These are phyloP conservation scores for Cladosporium austrohemisphaericum DNA, from an alignment of 2,329 filamentous ascomycete genomes.

Conservation along the genomic window DNA sequence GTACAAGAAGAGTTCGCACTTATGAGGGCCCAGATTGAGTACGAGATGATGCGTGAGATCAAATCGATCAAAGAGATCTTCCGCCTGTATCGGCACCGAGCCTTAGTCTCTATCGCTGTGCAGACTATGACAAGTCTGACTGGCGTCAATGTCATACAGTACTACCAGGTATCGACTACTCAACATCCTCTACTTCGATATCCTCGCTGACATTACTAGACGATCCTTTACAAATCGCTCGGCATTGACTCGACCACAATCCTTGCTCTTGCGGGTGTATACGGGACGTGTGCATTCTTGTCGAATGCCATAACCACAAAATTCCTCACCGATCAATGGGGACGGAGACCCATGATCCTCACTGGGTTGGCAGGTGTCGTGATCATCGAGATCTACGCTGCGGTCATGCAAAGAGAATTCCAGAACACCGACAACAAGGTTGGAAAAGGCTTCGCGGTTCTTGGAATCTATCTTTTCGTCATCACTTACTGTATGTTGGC, in stretches of 20 bases:
- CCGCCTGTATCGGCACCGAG: conserved; percentile 49
- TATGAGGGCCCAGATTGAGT: conserved; percentile 50
- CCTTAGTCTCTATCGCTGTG: conserved; percentile 52
- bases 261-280: conserved; percentile 52
- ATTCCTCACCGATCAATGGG: conserved; percentile 56
- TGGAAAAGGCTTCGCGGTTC: conserved; percentile 57
- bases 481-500: conserved; percentile 52
- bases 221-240: conserved; percentile 53
- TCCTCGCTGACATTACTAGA: too few relatives aligned
- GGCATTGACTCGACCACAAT: conserved; percentile 50
- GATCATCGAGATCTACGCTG: conserved; percentile 56
- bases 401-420: conserved; percentile 57
- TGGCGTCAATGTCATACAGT: conserved; percentile 56
- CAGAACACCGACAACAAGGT: conserved; percentile 53
- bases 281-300: conserved; percentile 52
- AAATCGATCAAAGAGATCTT: conserved; percentile 52
- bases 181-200: too few relatives aligned
- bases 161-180: conserved; percentile 24
- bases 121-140: conserved; percentile 57
- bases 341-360: conserved; percentile 57
- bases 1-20: conserved; percentile 50
- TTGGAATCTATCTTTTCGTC: conserved; percentile 59
- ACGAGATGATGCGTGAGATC: conserved; percentile 55
- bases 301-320: conserved; percentile 51
- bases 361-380: conserved; percentile 51